A percentile compares a stretch with the other conserved stretches of the same genome.
These are phyloP conservation scores for Fusarium austroafricanum DNA, from an alignment of 2,329 filamentous ascomycete species.

Conservation along the genomic window DNA sequence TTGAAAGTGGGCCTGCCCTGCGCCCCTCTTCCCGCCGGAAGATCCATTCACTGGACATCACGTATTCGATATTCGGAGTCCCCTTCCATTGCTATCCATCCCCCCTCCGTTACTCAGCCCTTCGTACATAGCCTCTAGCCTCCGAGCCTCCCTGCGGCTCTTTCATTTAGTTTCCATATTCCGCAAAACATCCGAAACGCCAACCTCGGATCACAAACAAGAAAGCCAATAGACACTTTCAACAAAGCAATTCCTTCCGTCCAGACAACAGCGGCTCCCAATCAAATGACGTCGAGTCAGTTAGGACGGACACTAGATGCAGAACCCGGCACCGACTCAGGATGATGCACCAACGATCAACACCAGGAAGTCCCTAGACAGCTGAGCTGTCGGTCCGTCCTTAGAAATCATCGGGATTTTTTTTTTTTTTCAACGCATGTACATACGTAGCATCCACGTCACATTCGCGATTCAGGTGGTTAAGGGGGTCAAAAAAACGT, in stretches of 20 bases:
- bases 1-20: constrained; percentile 23
- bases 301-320: constrained; percentile 13
- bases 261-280: constrained; percentile 7
- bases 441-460: constrained; percentile 26
- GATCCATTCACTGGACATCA: background rate
- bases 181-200: constrained; percentile 15
- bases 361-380: constrained; percentile 21
- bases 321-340: constrained; percentile 25
- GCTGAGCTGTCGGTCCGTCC: constrained; percentile 38
- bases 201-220: background rate
- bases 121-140: background rate
- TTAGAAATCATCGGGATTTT: constrained; percentile 16
- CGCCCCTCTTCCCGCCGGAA: constrained; percentile 28
- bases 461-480: constrained; percentile 34
- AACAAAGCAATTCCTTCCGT: background rate
- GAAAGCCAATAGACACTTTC: constrained; percentile 1
- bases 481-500: constrained; percentile 10
- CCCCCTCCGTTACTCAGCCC: constrained; percentile 1
- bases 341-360: constrained; percentile 29
- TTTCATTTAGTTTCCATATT: constrained; percentile 22
- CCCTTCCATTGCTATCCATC: constrained; percentile 1
- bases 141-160: constrained; percentile 8
- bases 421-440: background rate
- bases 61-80: constrained; percentile 13
- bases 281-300: constrained; percentile 29